Evolutionary conservation across 1,284 basidiomycete genomes (phyloP).

Genomic region (Cutaneotrichosporon arboriforme): DNA sequence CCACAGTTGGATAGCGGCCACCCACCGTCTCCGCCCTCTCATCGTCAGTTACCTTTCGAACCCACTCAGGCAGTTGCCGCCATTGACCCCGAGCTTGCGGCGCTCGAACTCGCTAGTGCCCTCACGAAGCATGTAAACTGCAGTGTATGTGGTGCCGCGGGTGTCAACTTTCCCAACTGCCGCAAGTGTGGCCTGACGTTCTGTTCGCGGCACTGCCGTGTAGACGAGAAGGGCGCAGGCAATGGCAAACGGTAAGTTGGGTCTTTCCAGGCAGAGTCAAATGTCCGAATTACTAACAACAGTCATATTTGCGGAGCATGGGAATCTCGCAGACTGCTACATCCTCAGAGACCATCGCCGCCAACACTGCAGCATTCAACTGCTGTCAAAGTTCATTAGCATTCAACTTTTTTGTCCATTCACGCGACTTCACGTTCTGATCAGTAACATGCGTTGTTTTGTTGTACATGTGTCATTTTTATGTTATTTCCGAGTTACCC

Average conservation of each 20-base stretch:
- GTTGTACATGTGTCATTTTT: too few relatives aligned
- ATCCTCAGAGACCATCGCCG: neutral
- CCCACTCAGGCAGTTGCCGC: conserved; percentile 24
- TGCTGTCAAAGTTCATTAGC: too few relatives aligned
- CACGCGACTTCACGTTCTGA: too few relatives aligned
- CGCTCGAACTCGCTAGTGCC: conserved; percentile 32
- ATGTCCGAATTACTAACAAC: neutral
- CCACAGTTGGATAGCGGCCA: conserved; percentile 10
- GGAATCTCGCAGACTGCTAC: conserved; percentile 25
- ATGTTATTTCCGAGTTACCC: too few relatives aligned
- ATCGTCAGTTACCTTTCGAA: conserved; percentile 24
- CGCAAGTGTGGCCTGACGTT: conserved; percentile 41
- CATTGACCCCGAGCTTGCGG: conserved; percentile 39
- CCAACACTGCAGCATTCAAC: too few relatives aligned
- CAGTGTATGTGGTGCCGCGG: conserved; percentile 33
- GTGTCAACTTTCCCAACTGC: conserved; percentile 45
- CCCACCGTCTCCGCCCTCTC: neutral
- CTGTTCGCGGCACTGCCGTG: conserved; percentile 39
- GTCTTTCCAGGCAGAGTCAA: too few relatives aligned
- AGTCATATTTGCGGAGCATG: conserved; percentile 36
- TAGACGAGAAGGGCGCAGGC: conserved; percentile 34
- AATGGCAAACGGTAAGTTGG: conserved; percentile 39
- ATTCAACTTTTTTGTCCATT: too few relatives aligned
- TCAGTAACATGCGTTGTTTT: too few relatives aligned
- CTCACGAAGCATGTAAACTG: conserved; percentile 41